These are phyloP conservation scores for Paramecium octaurelia DNA, from an alignment of 73 alveolate species.

Conservation along the genomic window DNA sequence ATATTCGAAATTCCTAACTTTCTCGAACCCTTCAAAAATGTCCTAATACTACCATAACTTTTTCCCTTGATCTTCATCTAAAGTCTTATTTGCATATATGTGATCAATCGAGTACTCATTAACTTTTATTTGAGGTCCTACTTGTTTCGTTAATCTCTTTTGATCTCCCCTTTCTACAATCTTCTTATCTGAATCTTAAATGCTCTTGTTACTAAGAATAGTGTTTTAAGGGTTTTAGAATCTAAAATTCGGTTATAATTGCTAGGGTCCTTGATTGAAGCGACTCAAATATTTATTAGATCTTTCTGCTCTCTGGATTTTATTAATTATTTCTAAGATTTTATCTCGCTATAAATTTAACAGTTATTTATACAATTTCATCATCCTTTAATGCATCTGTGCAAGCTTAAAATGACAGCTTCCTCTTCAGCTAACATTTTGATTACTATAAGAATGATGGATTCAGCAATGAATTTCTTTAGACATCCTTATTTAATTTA, in stretches of 20 bases:
- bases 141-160: background rate
- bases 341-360: background rate
- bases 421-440: background rate
- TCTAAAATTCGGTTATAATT: background rate
- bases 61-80: background rate
- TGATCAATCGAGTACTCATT: background rate
- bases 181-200: background rate
- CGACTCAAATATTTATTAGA: background rate
- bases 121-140: background rate
- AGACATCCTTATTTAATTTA: background rate
- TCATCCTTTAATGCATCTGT: background rate
- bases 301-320: background rate
- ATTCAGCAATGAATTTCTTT: background rate
- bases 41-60: background rate
- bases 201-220: background rate
- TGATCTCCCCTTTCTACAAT: background rate
- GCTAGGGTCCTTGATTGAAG: background rate
- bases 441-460: background rate
- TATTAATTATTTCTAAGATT: background rate
- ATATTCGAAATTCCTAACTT: background rate
- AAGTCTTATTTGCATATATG: background rate
- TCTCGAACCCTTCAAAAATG: background rate
- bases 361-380: background rate
- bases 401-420: slow-evolving; percentile 33
- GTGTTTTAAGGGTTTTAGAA: background rate